A percentile compares a stretch with the other conserved stretches of the same genome.
Conservation (phyloP, 441 rosid species). For the Eugenia klotzschiana region DNA sequence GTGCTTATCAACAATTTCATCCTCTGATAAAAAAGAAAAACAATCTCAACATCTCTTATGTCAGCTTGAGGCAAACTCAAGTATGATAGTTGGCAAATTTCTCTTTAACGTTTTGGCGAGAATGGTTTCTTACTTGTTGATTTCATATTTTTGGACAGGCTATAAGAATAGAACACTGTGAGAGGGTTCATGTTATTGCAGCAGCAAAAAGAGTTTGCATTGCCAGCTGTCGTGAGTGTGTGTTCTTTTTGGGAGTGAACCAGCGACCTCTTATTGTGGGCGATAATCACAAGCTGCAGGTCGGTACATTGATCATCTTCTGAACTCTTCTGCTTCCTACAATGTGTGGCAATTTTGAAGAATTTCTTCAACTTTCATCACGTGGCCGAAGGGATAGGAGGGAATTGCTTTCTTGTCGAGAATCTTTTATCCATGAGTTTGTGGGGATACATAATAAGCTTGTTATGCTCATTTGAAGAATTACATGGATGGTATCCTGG, state of each 20-base stretch:
- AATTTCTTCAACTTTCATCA: background rate
- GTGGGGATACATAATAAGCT: background rate
- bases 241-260: conserved; percentile 94
- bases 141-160: conserved; percentile 33
- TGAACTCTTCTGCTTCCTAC: background rate
- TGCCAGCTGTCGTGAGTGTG: conserved; percentile 94
- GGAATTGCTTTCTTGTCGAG: background rate
- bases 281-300: conserved; percentile 97
- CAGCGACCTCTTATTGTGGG: conserved; percentile 93
- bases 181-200: conserved; percentile 87
- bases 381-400: background rate
- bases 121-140: background rate
- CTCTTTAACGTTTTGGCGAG: background rate
- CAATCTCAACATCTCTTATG: background rate
- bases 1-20: background rate
- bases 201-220: conserved; percentile 85
- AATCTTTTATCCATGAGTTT: background rate
- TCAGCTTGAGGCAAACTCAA: background rate
- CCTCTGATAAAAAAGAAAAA: background rate
- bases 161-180: conserved; percentile 90
- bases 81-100: background rate
- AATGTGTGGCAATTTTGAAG: background rate
- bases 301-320: conserved; percentile 10
- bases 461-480: background rate
- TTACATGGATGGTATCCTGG: background rate